Percentiles rank a stretch among this genome's conserved stretches.
Conservation (phyloP, 2,329 filamentous ascomycete genomes). For the Diaporthe sp. region DNA sequence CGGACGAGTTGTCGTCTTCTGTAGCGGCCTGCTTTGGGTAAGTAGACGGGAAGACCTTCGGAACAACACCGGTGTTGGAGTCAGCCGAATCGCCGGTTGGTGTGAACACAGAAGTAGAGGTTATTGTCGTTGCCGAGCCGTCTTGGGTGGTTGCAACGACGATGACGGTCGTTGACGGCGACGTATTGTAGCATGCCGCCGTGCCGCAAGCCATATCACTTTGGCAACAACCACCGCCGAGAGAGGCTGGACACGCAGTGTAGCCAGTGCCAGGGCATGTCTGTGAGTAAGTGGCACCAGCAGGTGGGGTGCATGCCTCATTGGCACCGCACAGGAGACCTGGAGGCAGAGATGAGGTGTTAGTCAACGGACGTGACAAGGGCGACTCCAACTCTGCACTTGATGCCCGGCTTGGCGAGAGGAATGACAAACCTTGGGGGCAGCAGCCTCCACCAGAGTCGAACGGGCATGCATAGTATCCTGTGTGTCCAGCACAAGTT, state of each 20-base stretch:
- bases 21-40: conserved; percentile 53
- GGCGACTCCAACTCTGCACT: no score
- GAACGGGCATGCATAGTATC: conserved; percentile 53
- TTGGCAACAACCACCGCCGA: conserved; percentile 64
- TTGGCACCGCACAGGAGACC: conserved; percentile 55
- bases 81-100: conserved; percentile 45
- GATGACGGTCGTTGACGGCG: conserved; percentile 55
- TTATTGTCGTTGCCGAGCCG: conserved; percentile 51
- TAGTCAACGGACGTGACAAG: not conserved
- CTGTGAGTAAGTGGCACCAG: conserved; percentile 51
- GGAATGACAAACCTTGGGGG: conserved; percentile 39
- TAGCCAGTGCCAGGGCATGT: conserved; percentile 55
- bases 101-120: conserved; percentile 51
- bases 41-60: conserved; percentile 57
- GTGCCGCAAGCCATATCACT: conserved; percentile 60
- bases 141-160: conserved; percentile 58
- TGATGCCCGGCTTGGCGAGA: not conserved
- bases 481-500: conserved; percentile 46
- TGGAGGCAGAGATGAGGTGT: conserved; percentile 52
- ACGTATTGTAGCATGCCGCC: conserved; percentile 59
- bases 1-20: conserved; percentile 38
- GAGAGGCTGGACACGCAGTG: conserved; percentile 60
- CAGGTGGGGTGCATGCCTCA: conserved; percentile 54
- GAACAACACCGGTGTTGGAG: conserved; percentile 40
- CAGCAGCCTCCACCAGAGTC: conserved; percentile 50